Conservation (phyloP, 306 rosid species). For the Sechiopsis laciniata region DNA sequence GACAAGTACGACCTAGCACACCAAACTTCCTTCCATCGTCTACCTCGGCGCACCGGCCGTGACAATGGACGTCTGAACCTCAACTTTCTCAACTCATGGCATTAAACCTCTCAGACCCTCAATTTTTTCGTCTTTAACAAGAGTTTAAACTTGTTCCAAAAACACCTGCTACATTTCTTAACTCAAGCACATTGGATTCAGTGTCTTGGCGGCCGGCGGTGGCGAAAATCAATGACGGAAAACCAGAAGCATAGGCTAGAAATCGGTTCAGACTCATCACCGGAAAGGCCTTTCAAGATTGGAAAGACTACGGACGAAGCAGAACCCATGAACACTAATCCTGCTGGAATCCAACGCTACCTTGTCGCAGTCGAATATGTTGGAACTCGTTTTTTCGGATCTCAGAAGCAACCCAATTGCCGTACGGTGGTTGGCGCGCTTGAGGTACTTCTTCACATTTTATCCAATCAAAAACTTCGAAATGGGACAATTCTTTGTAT, state of each 20-base stretch:
- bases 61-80: not conserved
- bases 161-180: not conserved
- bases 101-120: not conserved
- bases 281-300: slow-evolving; percentile 47
- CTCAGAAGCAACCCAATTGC: slow-evolving; percentile 67
- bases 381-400: slow-evolving; percentile 82
- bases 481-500: no score
- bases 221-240: slow-evolving; percentile 44
- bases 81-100: not conserved
- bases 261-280: slow-evolving; percentile 23
- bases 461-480: not conserved
- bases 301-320: slow-evolving; percentile 32
- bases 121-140: not conserved
- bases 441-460: slow-evolving; percentile 38
- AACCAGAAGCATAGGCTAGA: slow-evolving; percentile 42
- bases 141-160: not conserved
- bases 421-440: slow-evolving; percentile 88
- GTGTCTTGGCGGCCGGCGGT: not conserved
- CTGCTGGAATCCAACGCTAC: slow-evolving; percentile 53
- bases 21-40: not conserved
- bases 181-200: not conserved
- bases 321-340: slow-evolving; percentile 34
- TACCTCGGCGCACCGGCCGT: not conserved
- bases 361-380: slow-evolving; percentile 74
- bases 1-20: not conserved